Conservation (phyloP, 1,284 basidiomycete species). For the Pseudozyma sp. region DNA sequence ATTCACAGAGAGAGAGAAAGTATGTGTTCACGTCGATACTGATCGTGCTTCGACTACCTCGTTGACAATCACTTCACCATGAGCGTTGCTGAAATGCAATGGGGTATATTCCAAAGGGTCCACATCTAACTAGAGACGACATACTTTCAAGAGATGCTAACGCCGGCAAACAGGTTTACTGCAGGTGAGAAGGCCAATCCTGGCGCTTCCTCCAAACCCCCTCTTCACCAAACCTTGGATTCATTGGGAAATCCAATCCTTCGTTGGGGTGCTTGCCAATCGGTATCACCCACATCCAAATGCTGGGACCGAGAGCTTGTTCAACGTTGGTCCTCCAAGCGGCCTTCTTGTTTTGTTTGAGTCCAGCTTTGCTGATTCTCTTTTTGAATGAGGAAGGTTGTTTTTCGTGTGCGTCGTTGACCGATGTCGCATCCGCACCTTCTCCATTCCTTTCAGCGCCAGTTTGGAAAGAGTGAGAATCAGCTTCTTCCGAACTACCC, state of each 20-base stretch:
- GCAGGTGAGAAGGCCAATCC: slow-evolving; percentile 37
- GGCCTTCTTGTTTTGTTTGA: not conserved
- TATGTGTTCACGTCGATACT: not conserved
- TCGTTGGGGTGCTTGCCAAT: slow-evolving; percentile 30
- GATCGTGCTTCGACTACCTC: not conserved
- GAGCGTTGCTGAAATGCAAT: not conserved
- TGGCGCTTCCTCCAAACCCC: slow-evolving; percentile 26
- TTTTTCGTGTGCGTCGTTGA: slow-evolving; percentile 12
- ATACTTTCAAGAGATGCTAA: not conserved
- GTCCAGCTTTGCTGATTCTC: not conserved
- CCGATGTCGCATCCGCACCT: slow-evolving; percentile 2
- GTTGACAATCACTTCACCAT: not conserved
- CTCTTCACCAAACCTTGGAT: slow-evolving; percentile 37
- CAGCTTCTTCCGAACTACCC: slow-evolving; percentile 64
- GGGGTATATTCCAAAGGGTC: slow-evolving; percentile 22
- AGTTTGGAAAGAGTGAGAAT: not conserved
- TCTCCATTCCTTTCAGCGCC: no score
- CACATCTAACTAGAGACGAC: not conserved
- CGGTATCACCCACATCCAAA: slow-evolving; percentile 27
- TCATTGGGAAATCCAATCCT: slow-evolving; percentile 40
- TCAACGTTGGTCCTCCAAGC: slow-evolving; percentile 26
- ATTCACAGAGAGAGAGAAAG: no score
- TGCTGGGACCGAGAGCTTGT: slow-evolving; percentile 16
- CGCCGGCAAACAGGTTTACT: not conserved
- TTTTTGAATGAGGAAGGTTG: not conserved